Percentiles rank a stretch among this genome's conserved stretches.
These are phyloP conservation scores for Diutina catenulata DNA, from an alignment of 1,139 yeast species.

Conservation along the genomic window DNA sequence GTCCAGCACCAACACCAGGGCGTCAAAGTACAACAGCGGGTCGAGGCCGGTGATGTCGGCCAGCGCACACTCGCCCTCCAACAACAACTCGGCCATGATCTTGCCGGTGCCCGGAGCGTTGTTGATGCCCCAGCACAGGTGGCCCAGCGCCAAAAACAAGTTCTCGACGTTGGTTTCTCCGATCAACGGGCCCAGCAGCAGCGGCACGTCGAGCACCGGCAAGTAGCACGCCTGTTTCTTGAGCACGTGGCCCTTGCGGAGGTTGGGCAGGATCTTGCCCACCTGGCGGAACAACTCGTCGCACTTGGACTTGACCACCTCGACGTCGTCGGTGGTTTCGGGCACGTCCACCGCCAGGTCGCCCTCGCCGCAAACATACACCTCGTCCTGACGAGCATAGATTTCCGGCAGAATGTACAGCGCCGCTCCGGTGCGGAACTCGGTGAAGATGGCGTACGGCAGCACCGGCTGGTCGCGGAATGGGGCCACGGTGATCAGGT, in stretches of 20 bases:
- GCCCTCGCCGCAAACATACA: conserved; percentile 96
- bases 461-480: conserved; percentile 57
- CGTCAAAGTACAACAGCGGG: conserved; percentile 80
- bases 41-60: conserved; percentile 76
- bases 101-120: conserved; percentile 97
- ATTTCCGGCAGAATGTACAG: conserved; percentile 82
- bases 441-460: conserved; percentile 92
- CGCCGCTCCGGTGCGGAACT: conserved; percentile 54
- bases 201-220: conserved; percentile 88
- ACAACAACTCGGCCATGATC: conserved; percentile 72
- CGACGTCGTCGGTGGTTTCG: conserved; percentile 88
- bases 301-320: conserved; percentile 78
- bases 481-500: conserved; percentile 86
- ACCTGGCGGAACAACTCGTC: conserved; percentile 79
- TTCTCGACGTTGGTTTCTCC: conserved; percentile 85
- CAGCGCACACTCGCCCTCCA: conserved; percentile 73
- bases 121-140: conserved; percentile 97
- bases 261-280: conserved; percentile 60
- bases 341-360: conserved; percentile 86
- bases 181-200: conserved; percentile 84
- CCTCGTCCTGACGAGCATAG: conserved; percentile 92
- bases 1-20: conserved; percentile 26
- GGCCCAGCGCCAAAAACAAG: conserved; percentile 79
- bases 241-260: conserved; percentile 64
- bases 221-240: conserved; percentile 91